A percentile compares a stretch with the other conserved stretches of the same genome.
These are phyloP conservation scores for Pythium guiyangense DNA, from an alignment of 352 stramenopile genomes.

Conservation along the genomic window DNA sequence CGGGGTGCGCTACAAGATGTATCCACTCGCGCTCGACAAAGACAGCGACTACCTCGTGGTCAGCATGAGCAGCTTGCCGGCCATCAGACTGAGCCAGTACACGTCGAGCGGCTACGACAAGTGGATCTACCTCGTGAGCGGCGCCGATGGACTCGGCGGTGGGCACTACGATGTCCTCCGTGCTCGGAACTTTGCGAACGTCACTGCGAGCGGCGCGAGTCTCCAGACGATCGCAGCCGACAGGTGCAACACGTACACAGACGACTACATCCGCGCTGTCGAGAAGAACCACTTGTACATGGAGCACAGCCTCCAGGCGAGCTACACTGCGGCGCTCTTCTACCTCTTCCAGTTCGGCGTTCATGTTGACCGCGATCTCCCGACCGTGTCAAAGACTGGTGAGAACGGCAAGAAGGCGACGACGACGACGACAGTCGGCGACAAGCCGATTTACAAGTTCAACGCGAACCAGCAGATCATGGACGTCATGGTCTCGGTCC, in stretches of 20 bases:
- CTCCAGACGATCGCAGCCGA: background rate
- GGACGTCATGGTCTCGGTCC: slow-evolving; percentile 2
- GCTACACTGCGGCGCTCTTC: too few relatives aligned
- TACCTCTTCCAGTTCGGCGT: slow-evolving; percentile 32
- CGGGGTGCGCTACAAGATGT: slow-evolving; percentile 5
- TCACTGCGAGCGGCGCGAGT: background rate
- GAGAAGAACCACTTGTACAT: too few relatives aligned
- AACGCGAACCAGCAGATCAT: slow-evolving; percentile 5
- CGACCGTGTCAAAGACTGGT: background rate
- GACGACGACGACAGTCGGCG: background rate
- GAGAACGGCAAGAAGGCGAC: background rate
- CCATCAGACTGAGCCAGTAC: background rate
- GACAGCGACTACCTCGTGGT: slow-evolving; percentile 2
- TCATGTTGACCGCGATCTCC: background rate
- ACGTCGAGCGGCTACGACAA: background rate
- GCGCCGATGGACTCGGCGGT: too few relatives aligned
- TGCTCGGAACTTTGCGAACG: slow-evolving; percentile 4
- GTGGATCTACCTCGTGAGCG: slow-evolving; percentile 3
- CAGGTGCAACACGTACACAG: background rate
- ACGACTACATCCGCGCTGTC: too few relatives aligned
- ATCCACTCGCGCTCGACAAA: slow-evolving; percentile 4
- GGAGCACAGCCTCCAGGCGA: too few relatives aligned
- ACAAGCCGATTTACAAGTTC: too few relatives aligned
- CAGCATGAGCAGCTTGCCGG: background rate
- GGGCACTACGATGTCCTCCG: slow-evolving; percentile 4